Evolutionary conservation across 2,329 filamentous ascomycete species (phyloP).

Genomic region (Cercospora sp.): DNA sequence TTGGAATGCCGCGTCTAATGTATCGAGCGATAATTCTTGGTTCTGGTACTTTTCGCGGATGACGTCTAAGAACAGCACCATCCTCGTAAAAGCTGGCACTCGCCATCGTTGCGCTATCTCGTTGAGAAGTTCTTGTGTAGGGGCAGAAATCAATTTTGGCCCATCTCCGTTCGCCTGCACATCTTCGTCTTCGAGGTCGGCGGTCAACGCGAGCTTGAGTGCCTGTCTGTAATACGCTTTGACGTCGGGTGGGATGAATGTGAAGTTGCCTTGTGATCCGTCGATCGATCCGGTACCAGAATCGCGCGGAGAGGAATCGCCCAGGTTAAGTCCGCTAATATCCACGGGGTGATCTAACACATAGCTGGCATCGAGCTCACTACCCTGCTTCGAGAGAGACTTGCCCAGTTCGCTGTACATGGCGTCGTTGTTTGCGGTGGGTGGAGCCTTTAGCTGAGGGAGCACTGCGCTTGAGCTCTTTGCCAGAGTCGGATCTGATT

Average conservation of each 20-base stretch:
- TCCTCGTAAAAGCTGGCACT: constrained; percentile 76
- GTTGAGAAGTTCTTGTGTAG: constrained; percentile 77
- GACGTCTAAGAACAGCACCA: constrained; percentile 81
- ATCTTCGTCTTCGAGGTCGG: constrained; percentile 59
- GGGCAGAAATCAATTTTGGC: constrained; percentile 64
- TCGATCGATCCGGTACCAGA: constrained; percentile 33
- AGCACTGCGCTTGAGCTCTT: constrained; percentile 62
- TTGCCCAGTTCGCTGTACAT: constrained; percentile 47
- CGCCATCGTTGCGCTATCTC: constrained; percentile 89
- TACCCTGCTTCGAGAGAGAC: constrained; percentile 48
- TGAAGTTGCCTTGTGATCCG: constrained; percentile 59
- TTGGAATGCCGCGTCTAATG: constrained; percentile 79
- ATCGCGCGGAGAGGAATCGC: constrained; percentile 47
- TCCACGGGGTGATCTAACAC: constrained; percentile 68
- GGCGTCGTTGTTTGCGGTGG: constrained; percentile 29
- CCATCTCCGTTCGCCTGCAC: constrained; percentile 54
- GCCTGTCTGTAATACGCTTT: constrained; percentile 81
- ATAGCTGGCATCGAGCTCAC: constrained; percentile 50
- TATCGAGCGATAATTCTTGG: constrained; percentile 76
- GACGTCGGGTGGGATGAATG: constrained; percentile 84
- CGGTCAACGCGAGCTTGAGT: constrained; percentile 69
- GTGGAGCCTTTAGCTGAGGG: constrained; percentile 31
- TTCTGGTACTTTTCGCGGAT: constrained; percentile 81
- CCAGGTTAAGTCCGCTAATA: constrained; percentile 65
- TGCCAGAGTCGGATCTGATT: constrained; percentile 79